Conservation (phyloP, 495 filamentous ascomycete species). For the Penicillium antarcticum region DNA sequence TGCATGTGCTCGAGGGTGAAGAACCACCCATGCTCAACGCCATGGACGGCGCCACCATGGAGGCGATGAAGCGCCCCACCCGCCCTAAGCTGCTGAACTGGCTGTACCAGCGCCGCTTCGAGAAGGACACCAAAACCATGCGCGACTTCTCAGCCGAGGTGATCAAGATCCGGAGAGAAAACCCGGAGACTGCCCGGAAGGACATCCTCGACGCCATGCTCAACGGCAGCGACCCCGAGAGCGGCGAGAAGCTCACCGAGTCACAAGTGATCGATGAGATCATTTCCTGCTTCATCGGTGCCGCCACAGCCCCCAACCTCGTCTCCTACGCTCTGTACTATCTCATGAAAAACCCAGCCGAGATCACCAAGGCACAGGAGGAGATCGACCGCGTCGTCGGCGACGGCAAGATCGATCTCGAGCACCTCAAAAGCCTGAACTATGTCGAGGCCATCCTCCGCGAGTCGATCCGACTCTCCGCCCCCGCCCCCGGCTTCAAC, state of each 20-base stretch:
- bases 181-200: constrained; percentile 45
- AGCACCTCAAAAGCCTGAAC: constrained; percentile 61
- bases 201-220: constrained; percentile 70
- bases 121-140: constrained; percentile 53
- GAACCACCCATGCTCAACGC: constrained; percentile 33
- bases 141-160: constrained; percentile 54
- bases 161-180: constrained; percentile 49
- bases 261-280: constrained; percentile 63
- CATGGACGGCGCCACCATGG: constrained; percentile 37
- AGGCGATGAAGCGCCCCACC: constrained; percentile 40
- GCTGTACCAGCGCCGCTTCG: constrained; percentile 44
- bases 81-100: constrained; percentile 35
- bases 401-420: constrained; percentile 28
- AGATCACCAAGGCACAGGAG: constrained; percentile 29
- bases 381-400: constrained; percentile 34
- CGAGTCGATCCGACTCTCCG: constrained; percentile 67
- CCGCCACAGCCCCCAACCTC: constrained; percentile 35
- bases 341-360: constrained; percentile 30
- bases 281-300: constrained; percentile 40
- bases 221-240: constrained; percentile 60
- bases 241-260: constrained; percentile 58
- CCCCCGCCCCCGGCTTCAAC: constrained; percentile 65
- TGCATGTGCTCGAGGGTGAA: constrained; percentile 25
- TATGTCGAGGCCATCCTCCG: constrained; percentile 67
- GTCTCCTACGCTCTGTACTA: constrained; percentile 39